These are phyloP conservation scores for Parascedosporium putredinis DNA, from an alignment of 2,329 filamentous ascomycete species.

Conservation along the genomic window DNA sequence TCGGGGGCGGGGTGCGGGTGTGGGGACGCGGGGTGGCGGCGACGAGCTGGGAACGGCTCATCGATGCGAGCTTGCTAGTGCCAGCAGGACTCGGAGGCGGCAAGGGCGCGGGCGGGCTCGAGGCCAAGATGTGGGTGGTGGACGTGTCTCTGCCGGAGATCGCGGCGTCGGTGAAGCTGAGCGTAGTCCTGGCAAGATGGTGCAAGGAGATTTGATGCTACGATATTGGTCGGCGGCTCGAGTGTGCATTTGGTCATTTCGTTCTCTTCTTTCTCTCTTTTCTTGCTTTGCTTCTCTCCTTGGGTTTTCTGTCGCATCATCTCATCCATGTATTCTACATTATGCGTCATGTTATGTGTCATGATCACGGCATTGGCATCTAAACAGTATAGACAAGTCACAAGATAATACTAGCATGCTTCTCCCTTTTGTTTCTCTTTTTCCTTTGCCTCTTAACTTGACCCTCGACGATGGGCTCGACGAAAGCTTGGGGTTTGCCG, in stretches of 20 bases:
- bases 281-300: constrained; percentile 1
- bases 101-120: constrained; percentile 29
- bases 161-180: constrained; percentile 47
- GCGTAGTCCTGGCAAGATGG: constrained; percentile 57
- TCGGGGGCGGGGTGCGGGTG: constrained; percentile 54
- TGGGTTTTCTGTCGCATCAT: too few relatives aligned
- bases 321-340: too few relatives aligned
- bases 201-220: constrained; percentile 55
- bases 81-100: constrained; percentile 49
- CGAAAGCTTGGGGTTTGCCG: too few relatives aligned
- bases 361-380: background rate
- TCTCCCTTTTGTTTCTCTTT: too few relatives aligned
- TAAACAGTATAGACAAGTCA: too few relatives aligned
- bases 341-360: background rate
- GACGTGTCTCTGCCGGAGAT: constrained; percentile 75
- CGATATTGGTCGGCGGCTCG: background rate
- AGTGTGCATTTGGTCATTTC: background rate
- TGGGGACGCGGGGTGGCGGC: constrained; percentile 67
- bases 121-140: constrained; percentile 61
- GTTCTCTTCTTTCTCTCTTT: constrained; percentile 2
- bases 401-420: too few relatives aligned
- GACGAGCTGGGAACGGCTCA: constrained; percentile 65
- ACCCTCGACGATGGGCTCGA: too few relatives aligned
- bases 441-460: too few relatives aligned
- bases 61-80: constrained; percentile 58